These are phyloP conservation scores for Cutaneotrichosporon cutaneum DNA, from an alignment of 1,284 basidiomycete species.

Conservation along the genomic window DNA sequence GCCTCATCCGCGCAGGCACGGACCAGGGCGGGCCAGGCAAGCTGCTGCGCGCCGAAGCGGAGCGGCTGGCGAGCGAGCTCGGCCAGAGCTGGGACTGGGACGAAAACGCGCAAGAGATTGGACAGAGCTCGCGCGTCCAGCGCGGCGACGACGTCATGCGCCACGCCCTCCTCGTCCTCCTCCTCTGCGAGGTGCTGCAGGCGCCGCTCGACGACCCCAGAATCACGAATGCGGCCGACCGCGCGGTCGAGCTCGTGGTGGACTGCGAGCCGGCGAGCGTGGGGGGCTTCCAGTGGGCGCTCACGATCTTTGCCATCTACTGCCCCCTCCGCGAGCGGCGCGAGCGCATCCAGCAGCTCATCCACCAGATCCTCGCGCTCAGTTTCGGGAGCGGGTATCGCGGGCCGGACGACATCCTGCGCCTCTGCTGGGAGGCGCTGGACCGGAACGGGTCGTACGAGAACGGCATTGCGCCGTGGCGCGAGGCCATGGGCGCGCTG, in stretches of 20 bases:
- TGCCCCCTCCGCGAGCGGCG: conserved; percentile 10
- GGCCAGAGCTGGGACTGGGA: conserved; percentile 20
- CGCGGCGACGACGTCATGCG: conserved; percentile 27
- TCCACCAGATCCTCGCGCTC: conserved; percentile 15
- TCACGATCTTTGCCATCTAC: conserved; percentile 27
- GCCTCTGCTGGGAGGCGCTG: conserved; percentile 22
- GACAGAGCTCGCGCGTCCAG: conserved; percentile 22
- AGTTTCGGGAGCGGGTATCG: conserved; percentile 21
- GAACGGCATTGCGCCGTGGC: conserved; percentile 28
- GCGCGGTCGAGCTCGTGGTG: conserved; percentile 23
- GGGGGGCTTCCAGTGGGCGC: conserved; percentile 24
- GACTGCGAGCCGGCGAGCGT: conserved; percentile 20
- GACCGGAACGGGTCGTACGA: conserved; percentile 22
- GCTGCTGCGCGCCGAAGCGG: conserved; percentile 16
- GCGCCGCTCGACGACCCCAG: conserved; percentile 19
- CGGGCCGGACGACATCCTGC: conserved; percentile 21
- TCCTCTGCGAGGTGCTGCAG: conserved; percentile 27
- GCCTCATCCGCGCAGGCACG: conserved; percentile 15
- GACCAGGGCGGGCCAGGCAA: conserved; percentile 8
- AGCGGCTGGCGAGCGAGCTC: conserved; percentile 14
- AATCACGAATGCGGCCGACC: conserved; percentile 7
- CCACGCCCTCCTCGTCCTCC: conserved; percentile 20
- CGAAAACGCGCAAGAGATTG: conserved; percentile 16
- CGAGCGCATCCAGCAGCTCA: conserved; percentile 9
- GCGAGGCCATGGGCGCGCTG: conserved; percentile 21